Conservation (phyloP, 768 basidiomycete genomes). For the Paxillus ammoniavirescens region DNA sequence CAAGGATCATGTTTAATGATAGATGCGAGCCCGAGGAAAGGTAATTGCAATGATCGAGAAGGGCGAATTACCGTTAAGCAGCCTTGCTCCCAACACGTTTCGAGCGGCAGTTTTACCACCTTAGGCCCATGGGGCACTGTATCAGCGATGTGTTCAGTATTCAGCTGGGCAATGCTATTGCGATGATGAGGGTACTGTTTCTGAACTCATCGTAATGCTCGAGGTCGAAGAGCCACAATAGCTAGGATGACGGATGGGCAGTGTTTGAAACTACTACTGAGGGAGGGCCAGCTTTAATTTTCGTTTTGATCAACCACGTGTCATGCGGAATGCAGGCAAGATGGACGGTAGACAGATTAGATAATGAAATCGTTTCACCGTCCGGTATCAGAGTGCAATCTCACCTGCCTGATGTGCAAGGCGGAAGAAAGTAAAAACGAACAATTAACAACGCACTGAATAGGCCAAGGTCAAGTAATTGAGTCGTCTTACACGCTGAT, state of each 20-base stretch:
- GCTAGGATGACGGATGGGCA: background rate
- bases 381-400: slow-evolving; percentile 21
- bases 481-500: slow-evolving; percentile 19
- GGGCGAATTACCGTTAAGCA: slow-evolving; percentile 22
- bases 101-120: slow-evolving; percentile 18
- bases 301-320: slow-evolving; percentile 13
- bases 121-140: slow-evolving; percentile 2
- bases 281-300: background rate
- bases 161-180: background rate
- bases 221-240: background rate
- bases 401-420: slow-evolving; percentile 17
- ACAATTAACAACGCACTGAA: slow-evolving; percentile 22
- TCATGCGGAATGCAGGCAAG: background rate
- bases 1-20: slow-evolving; percentile 14
- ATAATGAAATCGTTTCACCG: slow-evolving; percentile 18
- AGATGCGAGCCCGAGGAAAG: slow-evolving; percentile 21
- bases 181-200: background rate
- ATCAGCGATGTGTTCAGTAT: background rate
- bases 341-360: slow-evolving; percentile 21
- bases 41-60: slow-evolving; percentile 19
- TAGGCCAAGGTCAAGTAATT: slow-evolving; percentile 9
- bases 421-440: slow-evolving; percentile 6
- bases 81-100: slow-evolving; percentile 31
- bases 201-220: slow-evolving; percentile 1
- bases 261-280: background rate